These are phyloP conservation scores for Massariosphaeria phaeospora DNA, from an alignment of 495 filamentous ascomycete species.

Conservation along the genomic window DNA sequence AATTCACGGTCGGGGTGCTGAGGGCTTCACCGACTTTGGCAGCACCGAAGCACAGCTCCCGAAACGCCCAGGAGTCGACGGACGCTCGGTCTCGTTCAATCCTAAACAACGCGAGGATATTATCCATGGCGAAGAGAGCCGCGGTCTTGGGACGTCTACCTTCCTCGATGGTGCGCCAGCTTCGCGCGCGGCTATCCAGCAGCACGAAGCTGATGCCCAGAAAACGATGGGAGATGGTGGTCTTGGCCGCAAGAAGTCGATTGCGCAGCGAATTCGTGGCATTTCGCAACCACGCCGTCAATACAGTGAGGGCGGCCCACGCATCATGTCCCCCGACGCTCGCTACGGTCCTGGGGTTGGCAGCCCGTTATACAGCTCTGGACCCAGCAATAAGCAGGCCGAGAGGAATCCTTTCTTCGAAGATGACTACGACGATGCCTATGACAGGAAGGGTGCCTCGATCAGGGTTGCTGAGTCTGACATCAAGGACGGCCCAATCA, in stretches of 20 bases:
- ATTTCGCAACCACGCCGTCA: conserved; percentile 39
- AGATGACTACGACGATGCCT: conserved; percentile 70
- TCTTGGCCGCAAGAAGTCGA: conserved; percentile 82
- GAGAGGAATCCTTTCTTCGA: conserved; percentile 86
- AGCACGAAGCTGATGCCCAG: conserved; percentile 63
- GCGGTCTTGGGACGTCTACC: conserved; percentile 89
- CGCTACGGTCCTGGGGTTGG: conserved; percentile 28
- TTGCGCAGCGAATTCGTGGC: conserved; percentile 60
- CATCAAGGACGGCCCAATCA: conserved; percentile 40
- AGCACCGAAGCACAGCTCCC: conserved; percentile 41
- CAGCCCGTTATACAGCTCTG: conserved; percentile 35
- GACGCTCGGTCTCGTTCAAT: conserved; percentile 50
- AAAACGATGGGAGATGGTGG: conserved; percentile 44
- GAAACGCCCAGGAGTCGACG: conserved; percentile 38
- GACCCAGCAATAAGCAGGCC: conserved; percentile 39
- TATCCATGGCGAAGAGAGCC: conserved; percentile 74
- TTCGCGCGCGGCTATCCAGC: conserved; percentile 74
- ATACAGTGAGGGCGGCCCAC: conserved; percentile 22
- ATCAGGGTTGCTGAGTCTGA: conserved; percentile 53
- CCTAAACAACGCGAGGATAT: conserved; percentile 57
- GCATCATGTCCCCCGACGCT: conserved; percentile 35
- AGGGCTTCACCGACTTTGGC: conserved; percentile 75
- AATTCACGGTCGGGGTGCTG: conserved; percentile 74
- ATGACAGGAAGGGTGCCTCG: conserved; percentile 61
- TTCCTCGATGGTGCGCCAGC: conserved; percentile 95